Conservation (phyloP, 2,329 filamentous ascomycete species). For the Trichoderma gracile region DNA sequence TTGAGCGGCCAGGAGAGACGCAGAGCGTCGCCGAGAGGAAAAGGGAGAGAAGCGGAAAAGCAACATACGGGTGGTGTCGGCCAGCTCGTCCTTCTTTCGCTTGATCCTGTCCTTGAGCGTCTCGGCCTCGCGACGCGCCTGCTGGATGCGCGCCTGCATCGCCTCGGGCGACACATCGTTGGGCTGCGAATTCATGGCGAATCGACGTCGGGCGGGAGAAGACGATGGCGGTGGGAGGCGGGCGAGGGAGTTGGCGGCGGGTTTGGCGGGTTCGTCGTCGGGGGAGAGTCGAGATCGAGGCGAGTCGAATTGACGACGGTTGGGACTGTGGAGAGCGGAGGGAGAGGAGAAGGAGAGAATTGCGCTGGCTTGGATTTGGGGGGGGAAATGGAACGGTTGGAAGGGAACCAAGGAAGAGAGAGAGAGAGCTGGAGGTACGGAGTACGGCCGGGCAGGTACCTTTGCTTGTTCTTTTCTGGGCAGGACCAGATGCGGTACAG, state of each 20-base stretch:
- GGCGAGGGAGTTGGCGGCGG: slow-evolving; percentile 25
- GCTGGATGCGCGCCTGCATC: slow-evolving; percentile 92
- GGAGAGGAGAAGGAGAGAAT: slow-evolving; percentile 32
- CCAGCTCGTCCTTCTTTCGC: slow-evolving; percentile 99
- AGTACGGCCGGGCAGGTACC: too few relatives aligned
- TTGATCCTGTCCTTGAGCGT: slow-evolving; percentile 98
- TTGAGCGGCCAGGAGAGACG: slow-evolving; percentile 9
- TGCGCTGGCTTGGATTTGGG: slow-evolving; percentile 23
- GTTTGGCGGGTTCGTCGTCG: slow-evolving; percentile 31
- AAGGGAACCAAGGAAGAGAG: slow-evolving; percentile 31
- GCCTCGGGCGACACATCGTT: slow-evolving; percentile 69
- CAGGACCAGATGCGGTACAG: background rate
- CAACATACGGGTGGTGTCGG: slow-evolving; percentile 91
- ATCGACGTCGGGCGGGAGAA: slow-evolving; percentile 23
- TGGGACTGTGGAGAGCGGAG: slow-evolving; percentile 40
- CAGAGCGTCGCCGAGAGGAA: slow-evolving; percentile 6
- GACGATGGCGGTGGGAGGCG: slow-evolving; percentile 26
- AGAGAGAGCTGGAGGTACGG: too few relatives aligned
- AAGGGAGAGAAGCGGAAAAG: background rate
- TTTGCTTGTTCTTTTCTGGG: background rate
- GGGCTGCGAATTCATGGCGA: slow-evolving; percentile 57
- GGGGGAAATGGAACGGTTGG: slow-evolving; percentile 25
- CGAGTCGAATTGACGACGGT: slow-evolving; percentile 32
- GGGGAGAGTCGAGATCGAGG: slow-evolving; percentile 24
- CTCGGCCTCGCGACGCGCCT: slow-evolving; percentile 95